Conservation (phyloP, 768 basidiomycete species). For the Russula virescens region DNA sequence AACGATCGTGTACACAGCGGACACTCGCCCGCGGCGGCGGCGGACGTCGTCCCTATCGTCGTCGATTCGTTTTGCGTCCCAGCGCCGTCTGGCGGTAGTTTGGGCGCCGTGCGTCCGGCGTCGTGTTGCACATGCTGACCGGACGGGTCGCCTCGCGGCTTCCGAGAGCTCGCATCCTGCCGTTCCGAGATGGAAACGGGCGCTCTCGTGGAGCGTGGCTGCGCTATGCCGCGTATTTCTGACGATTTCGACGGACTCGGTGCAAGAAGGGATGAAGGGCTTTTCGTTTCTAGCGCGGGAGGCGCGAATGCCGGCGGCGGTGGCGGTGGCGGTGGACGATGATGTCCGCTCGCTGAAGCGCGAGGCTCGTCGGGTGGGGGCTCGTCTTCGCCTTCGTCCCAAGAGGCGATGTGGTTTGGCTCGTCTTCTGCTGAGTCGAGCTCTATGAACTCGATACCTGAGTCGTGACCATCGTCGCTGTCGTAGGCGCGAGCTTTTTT, state of each 20-base stretch:
- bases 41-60: slow-evolving; percentile 18
- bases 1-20: slow-evolving; percentile 66
- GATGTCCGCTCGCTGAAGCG: background rate
- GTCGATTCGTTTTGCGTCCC: background rate
- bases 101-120: background rate
- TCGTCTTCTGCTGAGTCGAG: slow-evolving; percentile 32
- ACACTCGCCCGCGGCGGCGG: slow-evolving; percentile 40
- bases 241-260: background rate
- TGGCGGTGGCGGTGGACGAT: background rate
- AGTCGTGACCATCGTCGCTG: slow-evolving; percentile 25
- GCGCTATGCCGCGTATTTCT: background rate
- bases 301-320: slow-evolving; percentile 2
- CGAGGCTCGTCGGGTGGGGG: background rate
- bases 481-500: slow-evolving; percentile 38
- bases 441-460: slow-evolving; percentile 49
- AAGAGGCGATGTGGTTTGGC: background rate
- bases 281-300: background rate
- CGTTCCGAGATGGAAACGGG: background rate
- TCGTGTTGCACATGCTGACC: no score
- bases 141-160: background rate
- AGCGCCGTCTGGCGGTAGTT: background rate
- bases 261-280: background rate
- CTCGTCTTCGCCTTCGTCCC: background rate
- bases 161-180: background rate
- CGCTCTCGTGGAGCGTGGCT: background rate